Base-by-base conservation (phyloP, 768 basidiomycete species). In the Gloeostereum incarnatum region DNA sequence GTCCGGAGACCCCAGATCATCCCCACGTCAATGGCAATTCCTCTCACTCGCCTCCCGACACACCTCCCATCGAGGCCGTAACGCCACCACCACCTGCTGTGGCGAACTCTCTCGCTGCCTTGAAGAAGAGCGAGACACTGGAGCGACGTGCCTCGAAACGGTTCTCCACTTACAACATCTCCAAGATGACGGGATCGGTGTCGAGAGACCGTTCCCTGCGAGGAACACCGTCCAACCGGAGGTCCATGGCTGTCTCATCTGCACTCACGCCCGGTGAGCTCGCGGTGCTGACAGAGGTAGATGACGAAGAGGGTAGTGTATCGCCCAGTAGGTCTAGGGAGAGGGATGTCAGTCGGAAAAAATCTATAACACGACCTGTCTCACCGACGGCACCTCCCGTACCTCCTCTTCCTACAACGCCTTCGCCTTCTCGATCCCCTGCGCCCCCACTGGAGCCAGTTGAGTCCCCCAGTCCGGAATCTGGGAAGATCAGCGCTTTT, bases 101-200 rank as follows among this genome's bases (percentile, higher is more conserved):
- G 18, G 85, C 84, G 36, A 75, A 76, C 50, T 84, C 88, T 4
- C 71, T 98, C 7, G 90, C 88, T 5, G 91, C 91, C 6, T 68
- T 99, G 32, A 84, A 93, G 59, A 79, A 83, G 50, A 80, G 75
- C 36, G 91, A 93, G 47, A 72, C 78, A 1, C 71, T 98, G 26
- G 89, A 92, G 49, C 77, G 94, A 16, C 72, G 94, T 32, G 94
- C 94, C 13, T 92, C 88, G 16, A 97, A 97, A 55, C 85, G 96
- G 0, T 98, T 92, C 61, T 96, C 92, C 30, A 81, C 81, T 1
- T 98, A 94, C 55, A 88, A 92, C 46, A 85, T 97, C 50, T 80
- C 84, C 33, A 93, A 93, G 62, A 93, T 98, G 82, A 81, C 89
- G 3, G 78, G 81, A 11, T 57, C 69, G 14, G 56, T 61, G 18